Conservation (phyloP, 1,284 basidiomycete species). For the Sparassis latifolia region DNA sequence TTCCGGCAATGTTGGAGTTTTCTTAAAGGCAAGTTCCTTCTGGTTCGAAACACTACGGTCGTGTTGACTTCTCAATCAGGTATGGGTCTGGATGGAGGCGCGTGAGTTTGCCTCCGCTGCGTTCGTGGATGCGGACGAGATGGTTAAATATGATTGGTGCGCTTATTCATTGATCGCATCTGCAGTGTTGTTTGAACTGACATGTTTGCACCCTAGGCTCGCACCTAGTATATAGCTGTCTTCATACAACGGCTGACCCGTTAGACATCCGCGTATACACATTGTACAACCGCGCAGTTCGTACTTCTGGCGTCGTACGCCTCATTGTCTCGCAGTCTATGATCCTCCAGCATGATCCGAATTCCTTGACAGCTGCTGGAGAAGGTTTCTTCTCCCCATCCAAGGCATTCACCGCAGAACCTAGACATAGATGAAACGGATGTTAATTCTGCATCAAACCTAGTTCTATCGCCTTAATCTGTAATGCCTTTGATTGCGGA, state of each 20-base stretch:
- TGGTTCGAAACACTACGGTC: background rate
- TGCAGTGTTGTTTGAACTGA: too few species aligned
- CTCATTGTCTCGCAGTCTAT: too few species aligned
- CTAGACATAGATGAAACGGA: background rate
- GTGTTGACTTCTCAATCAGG: conserved; percentile 31
- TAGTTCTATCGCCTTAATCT: conserved; percentile 28
- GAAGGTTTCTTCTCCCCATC: too few species aligned
- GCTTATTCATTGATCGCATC: conserved; percentile 14
- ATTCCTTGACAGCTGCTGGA: too few species aligned
- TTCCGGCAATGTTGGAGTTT: conserved; percentile 68
- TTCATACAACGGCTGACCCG: too few species aligned
- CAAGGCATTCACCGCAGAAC: too few species aligned
- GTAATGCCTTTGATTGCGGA: conserved; percentile 17
- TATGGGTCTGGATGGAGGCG: conserved; percentile 91
- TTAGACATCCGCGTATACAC: too few species aligned
- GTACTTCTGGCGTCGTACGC: too few species aligned
- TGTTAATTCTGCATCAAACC: conserved; percentile 14
- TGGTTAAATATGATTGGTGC: conserved; percentile 73
- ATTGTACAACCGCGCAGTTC: too few species aligned
- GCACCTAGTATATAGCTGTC: too few species aligned
- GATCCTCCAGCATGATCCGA: too few species aligned
- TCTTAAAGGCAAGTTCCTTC: conserved; percentile 65
- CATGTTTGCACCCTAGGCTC: too few species aligned
- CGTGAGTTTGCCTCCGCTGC: conserved; percentile 78
- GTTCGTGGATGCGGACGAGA: conserved; percentile 70